Evolutionary conservation across 2,329 filamentous ascomycete genomes (phyloP), one percentile per base, ranked within the genome.

Genomic region (Venturia nashicola): DNA sequence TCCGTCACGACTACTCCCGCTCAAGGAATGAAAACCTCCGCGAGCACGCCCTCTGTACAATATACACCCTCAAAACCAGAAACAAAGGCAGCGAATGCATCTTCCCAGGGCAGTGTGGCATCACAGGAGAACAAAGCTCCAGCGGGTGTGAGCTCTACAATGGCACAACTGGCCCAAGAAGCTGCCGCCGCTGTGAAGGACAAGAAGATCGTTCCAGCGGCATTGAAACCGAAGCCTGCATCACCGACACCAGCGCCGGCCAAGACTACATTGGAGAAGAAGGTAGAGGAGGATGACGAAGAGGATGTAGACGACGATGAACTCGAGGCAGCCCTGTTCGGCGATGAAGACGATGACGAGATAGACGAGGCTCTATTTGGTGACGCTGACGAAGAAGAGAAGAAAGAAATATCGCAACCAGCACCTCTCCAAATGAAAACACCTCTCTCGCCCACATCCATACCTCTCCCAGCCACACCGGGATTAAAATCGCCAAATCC

Each of bases 1-100:
- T 64, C 68, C 11, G 68, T 68, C 9, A 71, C 72, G 20, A 71
- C 70, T 11, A 73, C 75, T 61, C 72, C 72, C n/a, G 69, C 67
- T n/a, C 62, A 65, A 63, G 59, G 36, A 43, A 43, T 43, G 27
- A 36, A 46, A 34, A 46, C 64, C 9, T 48, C 62, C 16, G 51
- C 54, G 16, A 34, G 59, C 18, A 42, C 61, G 20, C 40, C 59
- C 18, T 59, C 42, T 32, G 44, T 40, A 12, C 46, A 42, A 36
- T 57, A 60, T 23, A 54, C 60, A 7, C 42, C 59, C 20, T 59
- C 60, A 14, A 62, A 65, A 57, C 43, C 62, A 20, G 51, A 40
- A 11, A 14, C 61, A 11, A 6, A 42, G 14, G 23, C 64, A 14
- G 32, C 61, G 11, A 39, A 5, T 12, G 18, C 36, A n/a, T 23